phyloP scores from a whole-genome alignment of 2,329 filamentous ascomycete species.

The Pseudophaeomoniella oleicola region DNA sequence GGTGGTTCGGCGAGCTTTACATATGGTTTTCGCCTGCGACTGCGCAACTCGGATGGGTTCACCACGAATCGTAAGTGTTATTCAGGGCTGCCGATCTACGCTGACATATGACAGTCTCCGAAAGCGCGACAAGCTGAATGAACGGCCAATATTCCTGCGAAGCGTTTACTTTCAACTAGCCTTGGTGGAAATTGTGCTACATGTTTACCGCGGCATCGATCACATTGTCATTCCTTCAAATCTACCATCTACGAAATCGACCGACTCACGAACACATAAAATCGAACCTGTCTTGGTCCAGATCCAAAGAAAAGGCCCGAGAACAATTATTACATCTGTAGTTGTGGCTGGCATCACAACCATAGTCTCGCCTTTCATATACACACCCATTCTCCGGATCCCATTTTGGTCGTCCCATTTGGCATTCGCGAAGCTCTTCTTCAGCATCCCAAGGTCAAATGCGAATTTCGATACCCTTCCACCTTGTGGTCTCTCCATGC shows the following conservation, averaged over 20 bases:
- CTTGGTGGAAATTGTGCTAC: slow-evolving; percentile 50
- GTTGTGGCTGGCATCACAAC: slow-evolving; percentile 24
- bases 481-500: slow-evolving; percentile 42
- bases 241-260: slow-evolving; percentile 14
- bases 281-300: slow-evolving; percentile 21
- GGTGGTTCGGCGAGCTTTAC: slow-evolving; percentile 67
- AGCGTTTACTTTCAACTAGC: slow-evolving; percentile 56
- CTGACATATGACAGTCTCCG: slow-evolving; percentile 2
- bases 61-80: slow-evolving; percentile 45
- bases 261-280: slow-evolving; percentile 21
- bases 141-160: slow-evolving; percentile 69
- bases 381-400: slow-evolving; percentile 47
- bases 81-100: background rate
- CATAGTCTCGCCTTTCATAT: slow-evolving; percentile 39
- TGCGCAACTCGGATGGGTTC: slow-evolving; percentile 58
- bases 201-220: slow-evolving; percentile 63
- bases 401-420: slow-evolving; percentile 57
- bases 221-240: slow-evolving; percentile 39
- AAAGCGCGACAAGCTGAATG: slow-evolving; percentile 58
- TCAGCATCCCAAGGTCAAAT: slow-evolving; percentile 59
- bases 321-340: slow-evolving; percentile 18
- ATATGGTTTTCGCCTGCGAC: slow-evolving; percentile 51
- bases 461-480: slow-evolving; percentile 40
- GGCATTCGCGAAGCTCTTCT: slow-evolving; percentile 55
- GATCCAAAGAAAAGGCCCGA: slow-evolving; percentile 20